These are phyloP conservation scores for Holtermanniella nyarrowii DNA, from an alignment of 768 basidiomycete species.

Conservation along the genomic window DNA sequence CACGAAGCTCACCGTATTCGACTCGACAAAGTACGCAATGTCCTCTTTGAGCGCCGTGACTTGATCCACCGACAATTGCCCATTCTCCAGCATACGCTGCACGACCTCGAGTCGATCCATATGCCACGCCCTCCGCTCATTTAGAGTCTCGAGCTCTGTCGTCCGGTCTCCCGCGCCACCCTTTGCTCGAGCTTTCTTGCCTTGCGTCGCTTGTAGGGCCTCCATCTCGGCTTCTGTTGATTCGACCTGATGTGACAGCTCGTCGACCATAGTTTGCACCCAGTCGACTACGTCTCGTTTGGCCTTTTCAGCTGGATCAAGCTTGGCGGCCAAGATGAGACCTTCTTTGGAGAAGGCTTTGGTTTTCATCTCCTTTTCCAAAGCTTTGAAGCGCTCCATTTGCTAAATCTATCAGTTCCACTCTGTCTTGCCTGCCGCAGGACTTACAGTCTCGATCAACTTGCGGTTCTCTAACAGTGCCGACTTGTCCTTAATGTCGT, in stretches of 20 bases:
- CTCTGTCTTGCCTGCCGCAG: neutral
- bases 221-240: constrained; percentile 91
- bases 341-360: constrained; percentile 99
- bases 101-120: constrained; percentile 85
- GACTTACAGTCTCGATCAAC: constrained; percentile 83
- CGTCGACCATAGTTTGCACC: constrained; percentile 81
- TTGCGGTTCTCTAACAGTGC: constrained; percentile 82
- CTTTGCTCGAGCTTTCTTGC: constrained; percentile 57
- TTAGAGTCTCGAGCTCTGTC: constrained; percentile 74
- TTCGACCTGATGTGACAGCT: constrained; percentile 86
- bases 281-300: constrained; percentile 76
- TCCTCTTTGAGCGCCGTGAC: constrained; percentile 81
- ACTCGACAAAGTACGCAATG: constrained; percentile 90
- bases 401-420: constrained; percentile 52
- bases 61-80: constrained; percentile 69
- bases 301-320: constrained; percentile 95
- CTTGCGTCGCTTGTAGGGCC: constrained; percentile 57
- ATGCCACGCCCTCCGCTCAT: constrained; percentile 94
- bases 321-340: constrained; percentile 79
- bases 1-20: constrained; percentile 65
- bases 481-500: constrained; percentile 98
- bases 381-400: constrained; percentile 99
- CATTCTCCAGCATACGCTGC: constrained; percentile 84
- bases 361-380: constrained; percentile 99
- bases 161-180: constrained; percentile 59